phyloP scores from a whole-genome alignment of 2,329 filamentous ascomycete genomes.

The Cytospora chrysosperma region DNA sequence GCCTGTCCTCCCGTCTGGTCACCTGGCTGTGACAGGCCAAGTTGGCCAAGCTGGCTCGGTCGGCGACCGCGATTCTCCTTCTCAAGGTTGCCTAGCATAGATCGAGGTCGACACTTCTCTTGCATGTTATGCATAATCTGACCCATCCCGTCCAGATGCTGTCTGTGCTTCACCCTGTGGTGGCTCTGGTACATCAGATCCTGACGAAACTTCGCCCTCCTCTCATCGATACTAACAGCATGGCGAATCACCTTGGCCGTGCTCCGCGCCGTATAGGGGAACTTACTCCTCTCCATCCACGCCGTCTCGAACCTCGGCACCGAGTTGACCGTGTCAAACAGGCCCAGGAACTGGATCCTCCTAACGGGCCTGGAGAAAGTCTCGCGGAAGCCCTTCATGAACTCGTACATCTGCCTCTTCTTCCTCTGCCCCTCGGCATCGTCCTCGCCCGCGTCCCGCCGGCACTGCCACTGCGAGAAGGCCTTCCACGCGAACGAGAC shows the following conservation, averaged over 20 bases:
- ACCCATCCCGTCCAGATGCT: slow-evolving; percentile 7
- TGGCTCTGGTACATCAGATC: slow-evolving; percentile 61
- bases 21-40: slow-evolving; percentile 1
- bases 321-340: slow-evolving; percentile 82
- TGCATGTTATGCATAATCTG: slow-evolving; percentile 30
- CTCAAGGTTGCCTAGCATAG: neutral
- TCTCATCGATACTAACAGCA: slow-evolving; percentile 69
- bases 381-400: slow-evolving; percentile 77
- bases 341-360: slow-evolving; percentile 71
- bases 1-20: slow-evolving; percentile 31
- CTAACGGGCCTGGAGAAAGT: slow-evolving; percentile 76
- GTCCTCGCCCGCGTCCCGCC: slow-evolving; percentile 45
- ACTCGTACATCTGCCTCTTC: slow-evolving; percentile 64
- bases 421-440: slow-evolving; percentile 44
- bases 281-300: slow-evolving; percentile 78
- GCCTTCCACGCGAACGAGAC: slow-evolving; percentile 81
- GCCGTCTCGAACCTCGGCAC: slow-evolving; percentile 73
- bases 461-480: slow-evolving; percentile 70
- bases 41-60: slow-evolving; percentile 4
- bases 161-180: slow-evolving; percentile 24
- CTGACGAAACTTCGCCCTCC: slow-evolving; percentile 69
- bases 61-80: slow-evolving; percentile 21
- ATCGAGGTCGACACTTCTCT: slow-evolving; percentile 38
- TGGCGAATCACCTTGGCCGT: slow-evolving; percentile 64
- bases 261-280: slow-evolving; percentile 64